Evolutionary conservation across 2,329 filamentous ascomycete species (phyloP), one percentile per base, ranked within the genome.

Genomic region (Tothia fuscella): DNA sequence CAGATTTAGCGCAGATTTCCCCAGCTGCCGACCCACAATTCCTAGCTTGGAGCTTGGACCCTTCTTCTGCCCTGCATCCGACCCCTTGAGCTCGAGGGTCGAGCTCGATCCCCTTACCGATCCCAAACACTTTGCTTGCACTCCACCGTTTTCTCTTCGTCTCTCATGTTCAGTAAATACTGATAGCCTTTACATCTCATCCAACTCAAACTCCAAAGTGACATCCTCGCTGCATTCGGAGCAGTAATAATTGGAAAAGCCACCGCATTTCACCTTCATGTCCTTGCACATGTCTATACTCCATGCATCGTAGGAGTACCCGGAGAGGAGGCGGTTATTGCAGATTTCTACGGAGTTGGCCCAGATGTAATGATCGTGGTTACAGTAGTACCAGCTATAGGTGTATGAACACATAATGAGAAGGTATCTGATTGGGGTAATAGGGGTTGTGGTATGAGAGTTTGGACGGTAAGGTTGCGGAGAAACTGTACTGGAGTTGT

Each of bases 351-450:
- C 59, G 41, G 52, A 59, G 54, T 67, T 61, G 46, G 57, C 53
- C 57, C 63, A 62, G 53, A 67, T 66, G 53, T 65, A 67, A 54
- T 65, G 65, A 50, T 64, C 63, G 53, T 65, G 63, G 53, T 64
- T 64, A 55, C 65, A 67, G 53, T 61, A 63, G 52, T 68, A 67
- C 58, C 61, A 63, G 24, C 57, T 60, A 51, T 67, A 68, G 9
- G 63, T 65, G 52, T 67, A 67, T 28, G 53, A 56, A 50, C 65
- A 68, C 65, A 68, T 68, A 19, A 38, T 53, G 47, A 42, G 20
- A 46, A 21, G n/a, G 17, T 20, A 12, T 28, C 6, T 19, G 28
- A 14, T 31, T 29, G 32, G 17, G 5, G 20, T 22, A 12, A 24
- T 3, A 17, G 41, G n/a, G 10, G 26, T 7, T 37, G 22, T 9